phyloP scores from a whole-genome alignment of 1,139 yeast genomes.

The Scheffersomyces cryptocercus region DNA sequence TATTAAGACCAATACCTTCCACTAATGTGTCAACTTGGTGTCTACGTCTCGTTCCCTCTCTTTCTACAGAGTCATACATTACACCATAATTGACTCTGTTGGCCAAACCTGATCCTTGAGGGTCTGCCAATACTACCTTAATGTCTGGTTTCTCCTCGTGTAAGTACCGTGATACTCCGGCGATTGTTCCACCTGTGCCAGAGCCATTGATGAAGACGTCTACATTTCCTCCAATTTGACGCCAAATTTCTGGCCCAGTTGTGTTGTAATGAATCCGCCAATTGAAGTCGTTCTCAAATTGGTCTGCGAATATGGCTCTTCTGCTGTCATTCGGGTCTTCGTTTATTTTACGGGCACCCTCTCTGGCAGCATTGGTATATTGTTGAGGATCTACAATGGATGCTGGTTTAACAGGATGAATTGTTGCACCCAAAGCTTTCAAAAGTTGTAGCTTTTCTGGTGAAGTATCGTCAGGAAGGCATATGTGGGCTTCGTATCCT shows the following conservation, averaged over 20 bases:
- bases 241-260: conserved; percentile 89
- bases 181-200: conserved; percentile 77
- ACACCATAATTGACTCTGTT: conserved; percentile 87
- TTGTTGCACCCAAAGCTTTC: conserved; percentile 73
- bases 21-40: conserved; percentile 95
- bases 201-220: conserved; percentile 83
- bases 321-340: conserved; percentile 35
- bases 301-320: conserved; percentile 86
- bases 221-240: conserved; percentile 61
- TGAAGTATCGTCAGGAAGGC: conserved; percentile 94
- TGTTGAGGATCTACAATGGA: conserved; percentile 92
- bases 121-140: conserved; percentile 72
- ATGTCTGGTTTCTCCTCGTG: conserved; percentile 48
- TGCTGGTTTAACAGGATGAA: conserved; percentile 93
- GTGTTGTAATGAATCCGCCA: conserved; percentile 82
- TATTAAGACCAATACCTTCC: conserved; percentile 90
- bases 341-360: conserved; percentile 58
- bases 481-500: conserved; percentile 88
- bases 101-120: conserved; percentile 91
- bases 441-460: conserved; percentile 75
- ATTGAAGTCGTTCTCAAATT: conserved; percentile 88
- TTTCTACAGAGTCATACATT: conserved; percentile 86
- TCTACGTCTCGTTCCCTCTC: conserved; percentile 89
- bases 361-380: conserved; percentile 85
- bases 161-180: conserved; percentile 79